These are phyloP conservation scores for Fomitopsis pinicola DNA, from an alignment of 1,284 basidiomycete genomes.

Conservation along the genomic window DNA sequence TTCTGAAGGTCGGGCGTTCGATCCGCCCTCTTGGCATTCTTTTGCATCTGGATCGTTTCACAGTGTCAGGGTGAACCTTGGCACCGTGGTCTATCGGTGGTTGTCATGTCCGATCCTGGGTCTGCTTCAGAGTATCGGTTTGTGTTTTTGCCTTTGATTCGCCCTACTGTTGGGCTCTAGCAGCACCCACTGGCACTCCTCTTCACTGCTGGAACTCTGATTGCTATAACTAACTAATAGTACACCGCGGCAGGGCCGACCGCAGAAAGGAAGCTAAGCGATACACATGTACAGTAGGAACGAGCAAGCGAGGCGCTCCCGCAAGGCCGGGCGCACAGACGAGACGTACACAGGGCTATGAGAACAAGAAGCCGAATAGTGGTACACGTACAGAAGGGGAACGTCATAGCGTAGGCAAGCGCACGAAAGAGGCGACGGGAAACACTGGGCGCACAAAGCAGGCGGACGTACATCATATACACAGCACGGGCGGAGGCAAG, in stretches of 20 bases:
- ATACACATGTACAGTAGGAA: slow-evolving; percentile 5
- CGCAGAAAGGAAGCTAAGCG: not conserved
- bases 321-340: not conserved
- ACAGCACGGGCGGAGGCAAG: not conserved
- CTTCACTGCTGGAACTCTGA: no score
- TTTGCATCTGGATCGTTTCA: not conserved
- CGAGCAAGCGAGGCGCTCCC: not conserved
- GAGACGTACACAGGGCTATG: not conserved
- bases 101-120: no score
- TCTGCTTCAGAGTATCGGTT: no score
- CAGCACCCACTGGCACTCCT: no score
- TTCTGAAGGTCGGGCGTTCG: slow-evolving; percentile 67
- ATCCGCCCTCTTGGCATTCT: slow-evolving; percentile 53
- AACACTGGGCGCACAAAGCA: not conserved
- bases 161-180: no score
- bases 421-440: not conserved
- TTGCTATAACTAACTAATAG: not conserved
- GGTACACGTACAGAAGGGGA: not conserved
- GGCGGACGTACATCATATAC: not conserved
- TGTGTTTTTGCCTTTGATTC: no score
- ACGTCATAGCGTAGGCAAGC: not conserved
- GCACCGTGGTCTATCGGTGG: no score
- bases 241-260: not conserved
- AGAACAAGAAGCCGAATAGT: not conserved
- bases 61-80: no score